Percentiles rank a stretch among this genome's conserved stretches.
Conservation (phyloP, 2,329 filamentous ascomycete species). For the Xylaria sp. region DNA sequence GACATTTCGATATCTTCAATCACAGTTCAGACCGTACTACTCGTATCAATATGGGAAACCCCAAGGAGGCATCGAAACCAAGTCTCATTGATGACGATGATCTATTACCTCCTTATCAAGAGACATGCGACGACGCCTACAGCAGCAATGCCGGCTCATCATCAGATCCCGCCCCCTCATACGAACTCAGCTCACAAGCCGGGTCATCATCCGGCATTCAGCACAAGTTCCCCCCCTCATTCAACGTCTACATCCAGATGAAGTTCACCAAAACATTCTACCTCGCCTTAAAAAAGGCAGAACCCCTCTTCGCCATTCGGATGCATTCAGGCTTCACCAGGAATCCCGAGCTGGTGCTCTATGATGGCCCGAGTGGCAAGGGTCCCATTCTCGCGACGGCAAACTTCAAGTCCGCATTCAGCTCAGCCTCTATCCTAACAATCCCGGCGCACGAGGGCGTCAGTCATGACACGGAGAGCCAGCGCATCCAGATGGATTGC, state of each 20-base stretch:
- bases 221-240: conserved; percentile 7
- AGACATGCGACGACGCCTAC: not conserved
- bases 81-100: not conserved
- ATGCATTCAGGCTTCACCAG: conserved; percentile 26
- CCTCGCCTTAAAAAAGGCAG: conserved; percentile 31
- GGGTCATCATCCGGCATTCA: not conserved
- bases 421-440: conserved; percentile 6
- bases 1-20: not conserved
- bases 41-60: conserved; percentile 6
- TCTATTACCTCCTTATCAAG: conserved; percentile 13
- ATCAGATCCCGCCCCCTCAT: conserved; percentile 7
- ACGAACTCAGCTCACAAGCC: not conserved
- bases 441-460: conserved; percentile 25
- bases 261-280: conserved; percentile 11
- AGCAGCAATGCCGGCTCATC: not conserved
- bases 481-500: conserved; percentile 8
- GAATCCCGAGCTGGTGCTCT: conserved; percentile 32
- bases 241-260: conserved; percentile 12
- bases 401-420: conserved; percentile 12
- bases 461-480: conserved; percentile 8
- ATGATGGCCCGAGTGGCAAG: conserved; percentile 31
- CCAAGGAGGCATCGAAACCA: not conserved
- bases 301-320: conserved; percentile 32
- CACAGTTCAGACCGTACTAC: not conserved
- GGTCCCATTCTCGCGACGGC: conserved; percentile 30